Evolutionary conservation across 306 rosid genomes (phyloP), one percentile per base, ranked within the genome.

Genomic region (Glycine tomentella): DNA sequence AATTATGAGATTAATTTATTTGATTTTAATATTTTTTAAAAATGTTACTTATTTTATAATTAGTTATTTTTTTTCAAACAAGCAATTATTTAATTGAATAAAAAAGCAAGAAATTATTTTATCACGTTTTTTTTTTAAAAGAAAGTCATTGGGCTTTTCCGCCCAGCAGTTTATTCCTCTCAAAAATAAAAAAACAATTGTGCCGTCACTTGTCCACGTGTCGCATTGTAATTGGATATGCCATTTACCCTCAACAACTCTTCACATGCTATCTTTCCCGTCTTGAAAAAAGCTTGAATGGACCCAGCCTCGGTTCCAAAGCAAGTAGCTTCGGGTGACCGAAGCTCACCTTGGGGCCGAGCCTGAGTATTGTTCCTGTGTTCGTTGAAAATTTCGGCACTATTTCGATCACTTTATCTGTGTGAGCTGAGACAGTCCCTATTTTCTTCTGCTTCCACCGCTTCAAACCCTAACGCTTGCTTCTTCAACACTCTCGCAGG

Each of bases 341-440:
- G 87, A 81, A 15, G 74, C 97, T 76, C 0, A 74, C 84, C 42
- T 76, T 42, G 57, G 90, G 87, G 2, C 93, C 97, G 89, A 90
- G 51, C 92, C 95, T 94, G 82, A 62, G 84, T 80, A 63, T 91
- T 84, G 94, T 92, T 74, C 68, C 89, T 61, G 90, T 80, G 97
- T 91, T 91, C 97, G 97, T 92, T 94, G 97, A 92, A 94, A 90
- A 82, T 87, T 92, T 92, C 87, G n/a, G 89, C 97, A 87, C 92
- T 88, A 91, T 88, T 94, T 89, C 91, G 92, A 94, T 92, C 97
- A 91, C 98, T 91, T 87, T 88, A 85, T 89, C 88, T 88, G 85
- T 83, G 88, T 89, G 82, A 87, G 92, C 93, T 87, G 80, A 71
- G 79, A 63, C 45, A 77, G 81, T 58, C 59, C 46, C 31, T 48